Percentiles rank a stretch among this genome's conserved stretches.
Evolutionary conservation across 2,329 filamentous ascomycete species (phyloP).

Genomic region (Lojkania enalia): DNA sequence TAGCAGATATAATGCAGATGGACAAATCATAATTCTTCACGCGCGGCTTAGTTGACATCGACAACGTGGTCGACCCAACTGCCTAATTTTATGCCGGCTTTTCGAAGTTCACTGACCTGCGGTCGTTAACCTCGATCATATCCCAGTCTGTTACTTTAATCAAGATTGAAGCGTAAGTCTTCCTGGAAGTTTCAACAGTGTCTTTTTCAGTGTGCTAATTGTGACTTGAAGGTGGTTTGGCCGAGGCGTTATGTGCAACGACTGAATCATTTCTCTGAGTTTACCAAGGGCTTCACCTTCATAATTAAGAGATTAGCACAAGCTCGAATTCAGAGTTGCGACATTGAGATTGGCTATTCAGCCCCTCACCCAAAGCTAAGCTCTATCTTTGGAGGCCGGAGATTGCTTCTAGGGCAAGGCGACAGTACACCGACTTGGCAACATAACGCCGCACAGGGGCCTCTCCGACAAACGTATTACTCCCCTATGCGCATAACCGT

Average conservation of each 20-base stretch:
- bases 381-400: constrained; percentile 13
- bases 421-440: constrained; percentile 21
- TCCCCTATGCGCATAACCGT: background rate
- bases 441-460: background rate
- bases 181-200: no score
- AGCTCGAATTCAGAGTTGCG: no score
- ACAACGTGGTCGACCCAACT: constrained; percentile 6
- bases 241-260: no score
- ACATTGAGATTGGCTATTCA: constrained; percentile 17
- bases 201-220: no score
- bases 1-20: constrained; percentile 12
- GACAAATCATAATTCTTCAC: constrained; percentile 1
- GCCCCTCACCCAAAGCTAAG: constrained; percentile 14
- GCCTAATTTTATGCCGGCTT: constrained; percentile 2
- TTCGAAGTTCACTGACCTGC: no score
- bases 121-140: no score
- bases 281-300: no score
- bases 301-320: no score
- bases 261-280: no score
- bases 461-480: background rate
- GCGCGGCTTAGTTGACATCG: background rate
- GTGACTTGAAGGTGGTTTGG: no score
- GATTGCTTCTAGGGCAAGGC: constrained; percentile 3
- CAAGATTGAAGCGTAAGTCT: no score
- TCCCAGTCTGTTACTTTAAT: no score